Percentiles rank a stretch among this genome's conserved stretches.
Conservation (phyloP, 2,329 filamentous ascomycete genomes). For the Periconia sp. region DNA sequence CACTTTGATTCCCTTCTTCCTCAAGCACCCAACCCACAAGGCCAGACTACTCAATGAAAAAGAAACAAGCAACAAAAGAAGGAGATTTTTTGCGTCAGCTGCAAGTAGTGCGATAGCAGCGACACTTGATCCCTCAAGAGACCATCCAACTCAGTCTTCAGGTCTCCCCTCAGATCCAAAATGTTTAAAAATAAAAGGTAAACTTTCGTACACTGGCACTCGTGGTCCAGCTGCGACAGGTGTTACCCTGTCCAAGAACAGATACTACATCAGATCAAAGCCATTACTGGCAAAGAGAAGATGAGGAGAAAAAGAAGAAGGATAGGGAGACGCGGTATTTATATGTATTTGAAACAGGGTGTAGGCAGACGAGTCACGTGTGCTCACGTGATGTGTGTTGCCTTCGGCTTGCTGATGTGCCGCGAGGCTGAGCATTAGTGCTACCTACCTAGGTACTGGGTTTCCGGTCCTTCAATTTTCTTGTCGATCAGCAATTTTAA, state of each 20-base stretch:
- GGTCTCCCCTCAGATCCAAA: not conserved
- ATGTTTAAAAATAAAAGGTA: conserved; percentile 4
- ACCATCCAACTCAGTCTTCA: not conserved
- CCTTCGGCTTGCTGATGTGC: not conserved
- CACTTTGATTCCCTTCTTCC: not conserved
- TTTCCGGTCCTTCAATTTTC: too few species aligned
- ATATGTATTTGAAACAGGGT: not conserved
- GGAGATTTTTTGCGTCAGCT: conserved; percentile 1
- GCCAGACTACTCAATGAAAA: not conserved
- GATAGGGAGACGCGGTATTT: not conserved
- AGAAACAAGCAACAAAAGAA: not conserved
- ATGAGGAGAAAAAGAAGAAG: not conserved
- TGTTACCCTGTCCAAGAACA: conserved; percentile 7
- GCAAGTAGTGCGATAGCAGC: conserved; percentile 1
- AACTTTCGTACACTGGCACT: not conserved
- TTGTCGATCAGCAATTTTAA: too few species aligned
- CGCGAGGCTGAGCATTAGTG: too few species aligned
- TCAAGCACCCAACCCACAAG: not conserved
- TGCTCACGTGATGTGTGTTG: not conserved
- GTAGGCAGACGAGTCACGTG: not conserved
- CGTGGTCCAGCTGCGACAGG: conserved; percentile 2
- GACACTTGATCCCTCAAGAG: conserved; percentile 1
- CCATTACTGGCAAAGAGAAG: conserved; percentile 9
- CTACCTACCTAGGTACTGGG: too few species aligned
- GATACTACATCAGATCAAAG: conserved; percentile 11